These are phyloP conservation scores for Candida sp. DNA, from an alignment of 1,139 yeast species.

Conservation along the genomic window DNA sequence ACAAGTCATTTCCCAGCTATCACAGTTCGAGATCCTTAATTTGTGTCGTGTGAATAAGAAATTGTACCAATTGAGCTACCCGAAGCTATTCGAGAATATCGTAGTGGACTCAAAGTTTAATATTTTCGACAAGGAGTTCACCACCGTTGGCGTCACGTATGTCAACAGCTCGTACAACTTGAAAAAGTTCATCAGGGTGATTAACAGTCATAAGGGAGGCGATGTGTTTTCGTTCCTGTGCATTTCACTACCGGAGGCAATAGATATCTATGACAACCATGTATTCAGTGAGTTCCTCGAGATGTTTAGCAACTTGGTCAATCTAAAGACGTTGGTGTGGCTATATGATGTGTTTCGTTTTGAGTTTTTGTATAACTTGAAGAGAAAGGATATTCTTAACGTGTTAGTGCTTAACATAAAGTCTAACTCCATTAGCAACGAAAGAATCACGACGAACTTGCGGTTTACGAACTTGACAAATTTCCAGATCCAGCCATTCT, in stretches of 20 bases:
- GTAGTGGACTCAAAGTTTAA: conserved; percentile 42
- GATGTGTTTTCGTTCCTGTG: conserved; percentile 26
- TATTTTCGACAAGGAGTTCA: conserved; percentile 37
- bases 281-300: conserved; percentile 19
- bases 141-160: conserved; percentile 26
- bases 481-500: conserved; percentile 35
- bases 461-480: conserved; percentile 26
- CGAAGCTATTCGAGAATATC: conserved; percentile 40
- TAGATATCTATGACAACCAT: conserved; percentile 34
- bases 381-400: conserved; percentile 20
- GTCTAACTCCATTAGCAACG: conserved; percentile 21
- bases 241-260: conserved; percentile 37
- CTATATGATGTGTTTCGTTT: conserved; percentile 34
- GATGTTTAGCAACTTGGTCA: conserved; percentile 24
- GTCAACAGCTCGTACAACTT: conserved; percentile 39
- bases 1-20: conserved; percentile 33
- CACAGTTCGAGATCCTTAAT: conserved; percentile 46
- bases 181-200: conserved; percentile 29
- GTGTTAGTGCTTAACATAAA: conserved; percentile 30
- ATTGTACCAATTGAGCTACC: conserved; percentile 32
- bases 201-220: conserved; percentile 14
- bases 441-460: conserved; percentile 16
- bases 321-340: conserved; percentile 36
- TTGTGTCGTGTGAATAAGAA: conserved; percentile 33
- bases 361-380: conserved; percentile 26